These are phyloP conservation scores for Lactarius psammicola DNA, from an alignment of 768 basidiomycete genomes.

Conservation along the genomic window DNA sequence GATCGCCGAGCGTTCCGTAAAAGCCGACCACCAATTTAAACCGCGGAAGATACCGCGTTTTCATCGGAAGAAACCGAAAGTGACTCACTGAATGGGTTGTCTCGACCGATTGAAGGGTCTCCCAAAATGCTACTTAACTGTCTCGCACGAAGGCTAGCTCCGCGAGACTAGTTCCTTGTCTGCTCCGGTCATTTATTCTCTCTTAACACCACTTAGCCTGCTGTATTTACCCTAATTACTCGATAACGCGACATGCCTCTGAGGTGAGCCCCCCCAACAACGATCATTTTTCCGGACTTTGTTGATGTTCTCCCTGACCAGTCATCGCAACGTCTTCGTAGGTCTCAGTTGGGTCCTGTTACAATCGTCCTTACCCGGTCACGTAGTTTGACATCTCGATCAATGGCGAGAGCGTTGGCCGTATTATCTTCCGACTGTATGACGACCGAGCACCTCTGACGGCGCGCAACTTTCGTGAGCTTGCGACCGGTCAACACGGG, in stretches of 20 bases:
- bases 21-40: constrained; percentile 23
- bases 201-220: background rate
- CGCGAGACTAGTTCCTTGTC: no score
- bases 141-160: constrained; percentile 10
- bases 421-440: constrained; percentile 56
- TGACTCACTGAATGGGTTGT: background rate
- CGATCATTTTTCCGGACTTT: background rate
- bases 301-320: background rate
- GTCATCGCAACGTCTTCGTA: constrained; percentile 24
- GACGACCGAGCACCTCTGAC: constrained; percentile 50
- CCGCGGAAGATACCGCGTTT: constrained; percentile 6
- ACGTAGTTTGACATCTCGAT: constrained; percentile 38
- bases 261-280: constrained; percentile 1
- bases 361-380: background rate
- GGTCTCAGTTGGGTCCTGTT: background rate
- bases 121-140: constrained; percentile 23
- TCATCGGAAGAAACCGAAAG: constrained; percentile 18
- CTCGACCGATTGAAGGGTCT: constrained; percentile 10
- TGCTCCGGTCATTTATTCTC: constrained; percentile 7
- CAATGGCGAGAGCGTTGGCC: constrained; percentile 34
- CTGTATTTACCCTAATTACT: background rate
- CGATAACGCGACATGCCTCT: constrained; percentile 6
- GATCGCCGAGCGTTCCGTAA: constrained; percentile 28
- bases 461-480: constrained; percentile 55
- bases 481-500: constrained; percentile 50